Conservation (phyloP, 208 protist species). For the Zelonia costaricensis region DNA sequence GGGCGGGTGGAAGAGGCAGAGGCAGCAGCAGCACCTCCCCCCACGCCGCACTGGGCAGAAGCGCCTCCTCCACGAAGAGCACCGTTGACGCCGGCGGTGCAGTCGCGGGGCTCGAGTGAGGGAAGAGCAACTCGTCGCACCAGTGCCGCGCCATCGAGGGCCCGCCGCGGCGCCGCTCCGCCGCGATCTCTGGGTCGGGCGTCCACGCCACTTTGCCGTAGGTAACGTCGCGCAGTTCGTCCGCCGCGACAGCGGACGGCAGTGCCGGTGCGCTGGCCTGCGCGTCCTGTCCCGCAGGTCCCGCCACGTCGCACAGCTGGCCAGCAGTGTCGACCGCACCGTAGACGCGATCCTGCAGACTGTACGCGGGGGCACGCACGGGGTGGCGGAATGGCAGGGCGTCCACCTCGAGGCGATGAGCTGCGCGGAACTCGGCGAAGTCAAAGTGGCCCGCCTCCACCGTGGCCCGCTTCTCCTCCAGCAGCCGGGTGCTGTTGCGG, state of each 20-base stretch:
- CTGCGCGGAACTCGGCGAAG: constrained; percentile 51
- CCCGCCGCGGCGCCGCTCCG: constrained; percentile 69
- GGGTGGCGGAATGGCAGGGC: constrained; percentile 68
- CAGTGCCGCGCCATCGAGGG: constrained; percentile 60
- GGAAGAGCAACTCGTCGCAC: constrained; percentile 58
- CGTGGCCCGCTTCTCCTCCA: constrained; percentile 45
- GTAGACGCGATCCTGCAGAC: constrained; percentile 57
- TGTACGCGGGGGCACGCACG: constrained; percentile 48
- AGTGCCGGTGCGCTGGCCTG: background rate
- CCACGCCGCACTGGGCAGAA: constrained; percentile 10
- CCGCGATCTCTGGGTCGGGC: constrained; percentile 60
- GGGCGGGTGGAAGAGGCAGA: constrained; percentile 73
- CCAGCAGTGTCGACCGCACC: constrained; percentile 10
- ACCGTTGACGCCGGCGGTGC: no score
- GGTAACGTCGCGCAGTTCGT: constrained; percentile 74
- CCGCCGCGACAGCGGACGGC: constrained; percentile 8
- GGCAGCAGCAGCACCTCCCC: constrained; percentile 48
- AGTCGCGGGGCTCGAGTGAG: constrained; percentile 13
- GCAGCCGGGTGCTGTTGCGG: constrained; percentile 67
- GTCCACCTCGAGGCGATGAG: constrained; percentile 63
- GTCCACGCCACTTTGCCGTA: constrained; percentile 49
- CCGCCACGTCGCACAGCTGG: constrained; percentile 11
- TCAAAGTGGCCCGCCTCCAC: constrained; percentile 44
- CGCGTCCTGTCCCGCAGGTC: background rate
- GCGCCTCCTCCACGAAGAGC: constrained; percentile 45